Percentiles rank a stretch among this genome's conserved stretches.
These are phyloP conservation scores for Primulina eburnea DNA, from an alignment of 257 asterid genomes.

Conservation along the genomic window DNA sequence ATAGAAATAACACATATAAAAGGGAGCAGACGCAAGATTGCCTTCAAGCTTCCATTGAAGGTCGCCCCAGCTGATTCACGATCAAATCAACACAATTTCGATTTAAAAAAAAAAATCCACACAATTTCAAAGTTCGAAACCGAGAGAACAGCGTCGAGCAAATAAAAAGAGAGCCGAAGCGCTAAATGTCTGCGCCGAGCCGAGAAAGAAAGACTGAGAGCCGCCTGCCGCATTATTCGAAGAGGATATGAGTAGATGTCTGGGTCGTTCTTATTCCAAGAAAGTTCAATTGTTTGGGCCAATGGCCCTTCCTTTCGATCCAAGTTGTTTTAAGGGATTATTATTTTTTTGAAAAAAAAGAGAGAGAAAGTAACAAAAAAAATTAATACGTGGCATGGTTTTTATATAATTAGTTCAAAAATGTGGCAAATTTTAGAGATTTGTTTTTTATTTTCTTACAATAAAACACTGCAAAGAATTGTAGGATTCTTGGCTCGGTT, in stretches of 20 bases:
- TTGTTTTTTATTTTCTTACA: no score
- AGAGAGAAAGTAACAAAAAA: no score
- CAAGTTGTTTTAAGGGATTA: not conserved
- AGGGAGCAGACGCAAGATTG: not conserved
- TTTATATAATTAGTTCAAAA: no score
- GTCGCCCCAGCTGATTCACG: not conserved
- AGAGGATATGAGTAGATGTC: not conserved
- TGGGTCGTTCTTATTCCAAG: not conserved
- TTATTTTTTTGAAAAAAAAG: no score
- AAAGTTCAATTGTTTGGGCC: not conserved
- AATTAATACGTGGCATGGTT: no score
- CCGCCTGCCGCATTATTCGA: not conserved
- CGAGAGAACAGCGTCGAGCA: not conserved
- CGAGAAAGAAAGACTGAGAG: no score
- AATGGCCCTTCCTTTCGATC: not conserved
- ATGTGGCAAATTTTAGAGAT: no score
- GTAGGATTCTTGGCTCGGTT: no score
- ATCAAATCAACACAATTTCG: not conserved
- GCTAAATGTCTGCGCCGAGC: no score
- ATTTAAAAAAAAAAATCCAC: no score
- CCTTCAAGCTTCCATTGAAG: not conserved
- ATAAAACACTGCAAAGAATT: no score
- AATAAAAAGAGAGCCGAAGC: no score
- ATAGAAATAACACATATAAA: not conserved
- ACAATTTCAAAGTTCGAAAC: not conserved